Base-by-base conservation (phyloP, 176 grass and related monocot species). In the Elymus sibiricus region DNA sequence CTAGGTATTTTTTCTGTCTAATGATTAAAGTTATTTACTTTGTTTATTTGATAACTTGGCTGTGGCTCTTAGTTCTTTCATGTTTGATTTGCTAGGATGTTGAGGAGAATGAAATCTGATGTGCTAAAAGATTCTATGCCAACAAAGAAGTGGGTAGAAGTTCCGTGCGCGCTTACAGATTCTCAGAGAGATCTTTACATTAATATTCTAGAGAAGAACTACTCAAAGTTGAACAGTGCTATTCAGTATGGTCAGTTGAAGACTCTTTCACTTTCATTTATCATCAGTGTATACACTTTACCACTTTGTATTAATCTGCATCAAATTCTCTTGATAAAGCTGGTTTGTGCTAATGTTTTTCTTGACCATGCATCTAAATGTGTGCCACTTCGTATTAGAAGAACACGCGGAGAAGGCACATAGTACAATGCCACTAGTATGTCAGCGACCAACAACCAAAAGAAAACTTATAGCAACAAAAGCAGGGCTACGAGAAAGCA, bases 61-160 rank as follows among this genome's bases (percentile, higher is more conserved):
- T 65, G 4, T 29, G 61, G 59, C 83, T 90, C 61, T 83, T 80
- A 63, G 37, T 55, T 91, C 21, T 77, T 74, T 42, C 53, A 11
- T 86, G 26, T 91, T 86, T 87, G 44, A 80, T 84, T 64, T 64
- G 15, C 34, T 72, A 94, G 90, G 79, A 94, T 94, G 92, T 78
- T 94, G 79, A 92, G 93, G 76, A 82, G 93, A 65, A 74, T 94
- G 85, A 94, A 94, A 67, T 90, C 78, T 69, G 74, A 83, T 79
- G 93, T 92, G 70, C 77, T 95, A 56, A 84, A 43, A 63, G 81
- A 90, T 78, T 78, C 85, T 85, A 84, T 95, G 79, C 93, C 93
- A 47, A 86, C 74, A 39, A 95, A 95, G 77, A 92, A 92, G 40
- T 92, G 93, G 93, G 88, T 95, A 17, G 90, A 95, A 90, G 87